These are phyloP conservation scores for Aureobasidium namibiae DNA, from an alignment of 2,329 filamentous ascomycete species.

Conservation along the genomic window DNA sequence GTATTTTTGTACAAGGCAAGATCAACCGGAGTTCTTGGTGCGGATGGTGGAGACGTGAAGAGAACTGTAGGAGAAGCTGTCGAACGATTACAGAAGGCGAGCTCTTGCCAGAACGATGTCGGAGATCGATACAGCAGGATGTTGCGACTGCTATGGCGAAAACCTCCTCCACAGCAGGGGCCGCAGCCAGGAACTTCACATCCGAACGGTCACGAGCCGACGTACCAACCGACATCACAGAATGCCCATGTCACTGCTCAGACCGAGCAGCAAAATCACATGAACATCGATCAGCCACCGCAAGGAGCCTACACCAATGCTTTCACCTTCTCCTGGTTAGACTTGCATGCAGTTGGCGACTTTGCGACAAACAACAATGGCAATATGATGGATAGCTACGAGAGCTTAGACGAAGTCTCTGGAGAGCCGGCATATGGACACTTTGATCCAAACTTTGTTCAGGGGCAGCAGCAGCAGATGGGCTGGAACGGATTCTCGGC, in stretches of 20 bases:
- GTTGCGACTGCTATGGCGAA: slow-evolving; percentile 53
- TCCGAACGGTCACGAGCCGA: slow-evolving; percentile 12
- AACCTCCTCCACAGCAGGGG: slow-evolving; percentile 22
- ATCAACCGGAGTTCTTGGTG: slow-evolving; percentile 51
- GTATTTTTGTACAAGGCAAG: slow-evolving; percentile 59
- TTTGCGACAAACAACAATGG: slow-evolving; percentile 34
- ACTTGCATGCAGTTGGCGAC: slow-evolving; percentile 52
- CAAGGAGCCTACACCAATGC: slow-evolving; percentile 37
- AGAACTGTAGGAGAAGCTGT: slow-evolving; percentile 52
- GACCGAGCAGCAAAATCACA: slow-evolving; percentile 27
- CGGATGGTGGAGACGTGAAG: slow-evolving; percentile 46
- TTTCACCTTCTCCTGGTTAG: slow-evolving; percentile 53
- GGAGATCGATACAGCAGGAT: slow-evolving; percentile 55
- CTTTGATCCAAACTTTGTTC: slow-evolving; percentile 22
- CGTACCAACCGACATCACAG: not conserved
- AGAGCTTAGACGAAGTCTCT: slow-evolving; percentile 23
- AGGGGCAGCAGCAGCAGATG: slow-evolving; percentile 19
- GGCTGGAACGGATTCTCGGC: slow-evolving; percentile 20
- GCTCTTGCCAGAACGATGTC: slow-evolving; percentile 50
- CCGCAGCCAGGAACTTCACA: not conserved
- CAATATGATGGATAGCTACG: slow-evolving; percentile 22
- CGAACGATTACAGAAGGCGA: slow-evolving; percentile 51
- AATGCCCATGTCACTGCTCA: slow-evolving; percentile 15
- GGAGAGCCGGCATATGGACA: slow-evolving; percentile 21
- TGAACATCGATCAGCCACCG: slow-evolving; percentile 19